phyloP scores from a whole-genome alignment of 495 filamentous ascomycete genomes.

The Haplographium delicatum region DNA sequence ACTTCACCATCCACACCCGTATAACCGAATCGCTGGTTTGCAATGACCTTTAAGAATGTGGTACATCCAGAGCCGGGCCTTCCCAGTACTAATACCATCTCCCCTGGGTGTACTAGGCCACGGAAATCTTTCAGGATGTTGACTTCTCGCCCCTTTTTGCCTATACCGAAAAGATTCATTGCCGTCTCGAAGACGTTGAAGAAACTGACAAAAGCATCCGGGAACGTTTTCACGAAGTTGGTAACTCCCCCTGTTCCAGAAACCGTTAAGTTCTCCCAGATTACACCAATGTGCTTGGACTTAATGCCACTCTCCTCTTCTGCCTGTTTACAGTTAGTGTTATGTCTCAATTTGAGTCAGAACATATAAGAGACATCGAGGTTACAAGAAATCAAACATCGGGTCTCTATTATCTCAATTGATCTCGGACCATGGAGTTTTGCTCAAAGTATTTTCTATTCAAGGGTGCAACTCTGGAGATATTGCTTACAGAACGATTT shows the following conservation, averaged over 20 bases:
- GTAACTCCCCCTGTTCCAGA: constrained; percentile 70
- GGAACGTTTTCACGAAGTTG: constrained; percentile 78
- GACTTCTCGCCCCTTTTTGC: constrained; percentile 24
- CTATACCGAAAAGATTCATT: constrained; percentile 42
- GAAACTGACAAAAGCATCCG: constrained; percentile 72
- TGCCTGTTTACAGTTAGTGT: constrained; percentile 28
- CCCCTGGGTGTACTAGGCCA: constrained; percentile 40
- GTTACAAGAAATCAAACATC: too few relatives aligned
- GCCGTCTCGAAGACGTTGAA: constrained; percentile 60
- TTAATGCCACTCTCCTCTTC: constrained; percentile 72
- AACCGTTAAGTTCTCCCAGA: constrained; percentile 75
- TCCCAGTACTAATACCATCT: constrained; percentile 63
- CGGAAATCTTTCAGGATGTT: constrained; percentile 58
- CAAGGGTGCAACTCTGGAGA: too few relatives aligned
- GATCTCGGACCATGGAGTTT: too few relatives aligned
- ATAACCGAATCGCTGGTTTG: constrained; percentile 61
- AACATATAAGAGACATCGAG: too few relatives aligned
- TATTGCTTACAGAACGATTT: constrained; percentile 38
- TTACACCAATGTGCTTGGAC: constrained; percentile 72
- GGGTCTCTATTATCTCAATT: too few relatives aligned
- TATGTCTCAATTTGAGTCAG: too few relatives aligned
- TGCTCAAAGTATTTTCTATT: too few relatives aligned
- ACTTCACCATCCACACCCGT: constrained; percentile 59
- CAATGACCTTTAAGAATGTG: constrained; percentile 65
- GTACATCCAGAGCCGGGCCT: constrained; percentile 68